Evolutionary conservation across 2,329 filamentous ascomycete genomes (phyloP).

Genomic region (Diaporthe batatas): DNA sequence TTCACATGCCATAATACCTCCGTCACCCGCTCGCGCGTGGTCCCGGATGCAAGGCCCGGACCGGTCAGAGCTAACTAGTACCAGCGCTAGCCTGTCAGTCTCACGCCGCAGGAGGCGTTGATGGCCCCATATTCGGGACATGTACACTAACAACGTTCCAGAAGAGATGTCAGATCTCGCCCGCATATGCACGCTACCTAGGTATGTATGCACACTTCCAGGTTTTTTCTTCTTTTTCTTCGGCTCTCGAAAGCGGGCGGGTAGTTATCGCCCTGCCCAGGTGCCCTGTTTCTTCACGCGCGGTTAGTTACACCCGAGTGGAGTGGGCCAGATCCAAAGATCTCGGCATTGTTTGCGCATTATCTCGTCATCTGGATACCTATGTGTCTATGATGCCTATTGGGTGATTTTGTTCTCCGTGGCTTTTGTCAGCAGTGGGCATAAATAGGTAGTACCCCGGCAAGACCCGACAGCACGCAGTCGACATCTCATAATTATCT

Average conservation of each 20-base stretch:
- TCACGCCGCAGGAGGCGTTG: too few species aligned
- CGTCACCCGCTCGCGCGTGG: too few species aligned
- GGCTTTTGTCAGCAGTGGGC: too few species aligned
- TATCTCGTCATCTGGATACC: background rate
- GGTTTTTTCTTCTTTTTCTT: background rate
- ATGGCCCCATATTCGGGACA: too few species aligned
- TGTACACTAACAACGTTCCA: too few species aligned
- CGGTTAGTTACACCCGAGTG: background rate
- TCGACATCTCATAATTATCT: too few species aligned
- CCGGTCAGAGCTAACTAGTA: conserved; percentile 1
- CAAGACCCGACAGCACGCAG: too few species aligned
- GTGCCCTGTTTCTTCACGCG: too few species aligned
- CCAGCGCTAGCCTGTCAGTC: too few species aligned
- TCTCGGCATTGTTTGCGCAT: background rate
- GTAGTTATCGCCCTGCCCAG: background rate
- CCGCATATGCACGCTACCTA: background rate
- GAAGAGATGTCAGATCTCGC: conserved; percentile 22
- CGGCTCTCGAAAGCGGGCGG: background rate
- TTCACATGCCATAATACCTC: conserved; percentile 5
- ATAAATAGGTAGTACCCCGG: too few species aligned
- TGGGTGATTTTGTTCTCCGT: background rate
- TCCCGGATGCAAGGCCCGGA: conserved; percentile 21
- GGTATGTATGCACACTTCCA: background rate
- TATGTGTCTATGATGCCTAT: background rate
- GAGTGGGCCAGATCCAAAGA: background rate